Base-by-base conservation (phyloP, 2,329 filamentous ascomycete genomes). In the Fusarium mundagurra region DNA sequence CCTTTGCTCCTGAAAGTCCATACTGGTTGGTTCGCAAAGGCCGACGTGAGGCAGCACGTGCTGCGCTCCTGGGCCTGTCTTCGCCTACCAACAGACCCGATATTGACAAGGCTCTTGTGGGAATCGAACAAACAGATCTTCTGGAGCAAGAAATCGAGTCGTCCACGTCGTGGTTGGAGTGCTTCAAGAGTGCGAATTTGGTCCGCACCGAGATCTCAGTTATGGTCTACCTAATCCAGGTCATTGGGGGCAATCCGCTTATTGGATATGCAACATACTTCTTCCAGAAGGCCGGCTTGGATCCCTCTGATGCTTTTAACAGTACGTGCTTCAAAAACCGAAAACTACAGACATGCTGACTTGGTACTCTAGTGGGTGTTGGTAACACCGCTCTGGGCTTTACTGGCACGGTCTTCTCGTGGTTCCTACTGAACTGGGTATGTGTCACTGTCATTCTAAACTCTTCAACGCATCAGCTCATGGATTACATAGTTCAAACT, bases 41-140 rank as follows among this genome's bases (percentile, higher is more conserved):
- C 10, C 77, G 80, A 12, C 62, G 78, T 8, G 71, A 80, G 8
- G 74, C 78, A 5, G 81, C 81, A 6, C 73, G 76, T 36, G 55
- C 45, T 17, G 77, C 80, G 1, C 67, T 82, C 12, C 17, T 67
- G 16, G 70, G 80, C 5, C 77, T 83, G 2, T 57, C 54, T 12
- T 77, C 80, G 1, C 84, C 89, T 55, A 60, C 61, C 5, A 67
- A 64, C 8, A 62, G 89, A 91, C 68, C 90, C 50, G 41, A 77
- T 80, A 65, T 67, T 47, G 33, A 73, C 9, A 80, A 81, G 33
- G 79, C 82, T 58, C 81, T 86, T 69, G 78, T 83, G 64, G 95
- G 95, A 92, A 96, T 97, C 90, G 89, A 93, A 16, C 81, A 85
- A 48, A 86, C 85, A 8, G 80, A 84, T 69, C 80, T 84, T 60